Evolutionary conservation across 106 monocot species (phyloP).

Genomic region (Dendrobium huoshanense): DNA sequence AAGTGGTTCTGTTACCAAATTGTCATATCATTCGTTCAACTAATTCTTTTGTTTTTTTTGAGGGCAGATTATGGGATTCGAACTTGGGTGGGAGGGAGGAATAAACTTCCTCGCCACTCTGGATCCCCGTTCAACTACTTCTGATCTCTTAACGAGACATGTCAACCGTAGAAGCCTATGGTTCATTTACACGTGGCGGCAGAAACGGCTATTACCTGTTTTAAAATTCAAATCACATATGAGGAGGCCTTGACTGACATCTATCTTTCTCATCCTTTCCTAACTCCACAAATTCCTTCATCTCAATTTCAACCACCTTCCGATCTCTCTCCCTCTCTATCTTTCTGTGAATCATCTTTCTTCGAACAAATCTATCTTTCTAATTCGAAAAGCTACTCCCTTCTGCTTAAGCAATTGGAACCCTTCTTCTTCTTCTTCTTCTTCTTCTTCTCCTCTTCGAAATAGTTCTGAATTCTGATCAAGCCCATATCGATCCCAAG

Average conservation of each 20-base stretch:
- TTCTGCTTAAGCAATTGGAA: not conserved
- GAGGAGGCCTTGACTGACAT: not conserved
- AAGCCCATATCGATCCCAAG: conserved; percentile 10
- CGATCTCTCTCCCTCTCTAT: not conserved
- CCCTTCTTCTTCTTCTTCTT: not conserved
- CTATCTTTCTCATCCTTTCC: not conserved
- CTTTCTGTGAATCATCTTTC: not conserved
- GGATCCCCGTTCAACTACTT: too few relatives aligned
- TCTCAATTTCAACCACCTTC: not conserved
- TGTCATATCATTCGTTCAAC: too few relatives aligned
- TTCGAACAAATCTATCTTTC: not conserved
- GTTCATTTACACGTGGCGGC: not conserved
- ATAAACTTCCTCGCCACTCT: too few relatives aligned
- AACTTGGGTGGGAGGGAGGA: too few relatives aligned
- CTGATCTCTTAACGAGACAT: too few relatives aligned
- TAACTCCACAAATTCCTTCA: not conserved
- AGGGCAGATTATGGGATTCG: too few relatives aligned
- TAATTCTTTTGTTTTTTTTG: too few relatives aligned
- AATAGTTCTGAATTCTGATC: not conserved
- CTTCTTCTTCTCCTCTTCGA: not conserved
- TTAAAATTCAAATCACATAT: not conserved
- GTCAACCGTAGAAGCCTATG: too few relatives aligned
- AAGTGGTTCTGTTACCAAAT: too few relatives aligned
- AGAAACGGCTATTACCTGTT: too few relatives aligned
- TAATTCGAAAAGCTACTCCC: not conserved